Evolutionary conservation across 768 basidiomycete genomes (phyloP).

Genomic region (Agrocybe chaxingu): DNA sequence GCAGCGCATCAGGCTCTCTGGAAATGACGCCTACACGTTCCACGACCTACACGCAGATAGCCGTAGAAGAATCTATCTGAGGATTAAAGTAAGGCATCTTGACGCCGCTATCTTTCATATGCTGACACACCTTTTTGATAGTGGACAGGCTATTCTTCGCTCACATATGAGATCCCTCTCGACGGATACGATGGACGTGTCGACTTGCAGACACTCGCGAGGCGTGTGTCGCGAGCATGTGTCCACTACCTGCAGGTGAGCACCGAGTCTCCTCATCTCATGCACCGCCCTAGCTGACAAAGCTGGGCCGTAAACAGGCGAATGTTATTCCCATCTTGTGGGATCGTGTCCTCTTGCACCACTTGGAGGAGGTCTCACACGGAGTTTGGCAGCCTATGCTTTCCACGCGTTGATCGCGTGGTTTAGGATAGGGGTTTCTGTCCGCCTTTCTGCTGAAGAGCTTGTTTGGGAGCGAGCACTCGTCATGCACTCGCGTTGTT

Average conservation of each 20-base stretch:
- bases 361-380: conserved; percentile 64
- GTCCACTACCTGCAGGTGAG: conserved; percentile 71
- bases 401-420: conserved; percentile 33
- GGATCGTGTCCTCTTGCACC: conserved; percentile 67
- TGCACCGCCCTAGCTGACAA: conserved; percentile 4
- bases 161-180: conserved; percentile 74
- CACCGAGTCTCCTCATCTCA: background rate
- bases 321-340: conserved; percentile 68
- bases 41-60: conserved; percentile 65
- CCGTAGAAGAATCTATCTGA: conserved; percentile 57
- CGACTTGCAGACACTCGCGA: conserved; percentile 62
- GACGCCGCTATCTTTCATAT: conserved; percentile 1
- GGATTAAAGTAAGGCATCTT: conserved; percentile 48
- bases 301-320: conserved; percentile 36
- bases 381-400: conserved; percentile 77
- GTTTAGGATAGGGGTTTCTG: background rate
- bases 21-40: conserved; percentile 58
- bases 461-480: too few species aligned
- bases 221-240: conserved; percentile 67
- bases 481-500: too few species aligned
- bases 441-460: background rate
- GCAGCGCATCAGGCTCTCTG: conserved; percentile 56
- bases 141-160: conserved; percentile 70
- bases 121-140: conserved; percentile 20
- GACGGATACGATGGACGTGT: conserved; percentile 65